Conservation (phyloP, 192 early-diverging fungal genomes). For the Backusella australiensis region DNA sequence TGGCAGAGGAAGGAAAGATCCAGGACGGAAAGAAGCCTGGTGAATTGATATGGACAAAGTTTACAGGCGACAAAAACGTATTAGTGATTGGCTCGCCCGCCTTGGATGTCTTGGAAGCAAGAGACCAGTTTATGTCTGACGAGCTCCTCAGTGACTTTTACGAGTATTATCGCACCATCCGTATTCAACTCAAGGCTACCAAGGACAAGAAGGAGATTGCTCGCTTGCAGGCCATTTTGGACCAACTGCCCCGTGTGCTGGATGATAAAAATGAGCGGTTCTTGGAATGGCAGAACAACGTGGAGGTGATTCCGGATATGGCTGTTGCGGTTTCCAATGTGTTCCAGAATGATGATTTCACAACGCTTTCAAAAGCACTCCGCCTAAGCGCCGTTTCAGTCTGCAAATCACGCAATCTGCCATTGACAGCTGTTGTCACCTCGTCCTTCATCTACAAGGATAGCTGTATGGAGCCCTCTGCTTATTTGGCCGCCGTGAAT, state of each 20-base stretch:
- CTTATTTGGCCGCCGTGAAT: conserved; percentile 44
- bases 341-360: conserved; percentile 48
- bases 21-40: background rate
- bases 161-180: conserved; percentile 22
- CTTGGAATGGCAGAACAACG: conserved; percentile 44
- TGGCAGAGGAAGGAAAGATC: background rate
- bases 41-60: background rate
- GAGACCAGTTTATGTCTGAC: conserved; percentile 9
- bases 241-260: background rate
- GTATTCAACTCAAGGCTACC: background rate
- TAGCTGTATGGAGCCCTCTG: conserved; percentile 53
- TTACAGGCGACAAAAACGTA: conserved; percentile 16
- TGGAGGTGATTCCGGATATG: conserved; percentile 38
- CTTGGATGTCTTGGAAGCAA: conserved; percentile 24
- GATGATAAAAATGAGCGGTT: conserved; percentile 20
- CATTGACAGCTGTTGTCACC: conserved; percentile 46
- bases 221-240: background rate
- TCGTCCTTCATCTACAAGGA: conserved; percentile 54
- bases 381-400: conserved; percentile 23
- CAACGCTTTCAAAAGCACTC: conserved; percentile 27
- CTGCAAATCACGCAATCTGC: conserved; percentile 24
- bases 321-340: conserved; percentile 40
- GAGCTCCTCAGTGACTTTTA: conserved; percentile 26
- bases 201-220: background rate
- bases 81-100: conserved; percentile 31